phyloP scores from a whole-genome alignment of 208 protist species.

The Trichomonas tenax region DNA sequence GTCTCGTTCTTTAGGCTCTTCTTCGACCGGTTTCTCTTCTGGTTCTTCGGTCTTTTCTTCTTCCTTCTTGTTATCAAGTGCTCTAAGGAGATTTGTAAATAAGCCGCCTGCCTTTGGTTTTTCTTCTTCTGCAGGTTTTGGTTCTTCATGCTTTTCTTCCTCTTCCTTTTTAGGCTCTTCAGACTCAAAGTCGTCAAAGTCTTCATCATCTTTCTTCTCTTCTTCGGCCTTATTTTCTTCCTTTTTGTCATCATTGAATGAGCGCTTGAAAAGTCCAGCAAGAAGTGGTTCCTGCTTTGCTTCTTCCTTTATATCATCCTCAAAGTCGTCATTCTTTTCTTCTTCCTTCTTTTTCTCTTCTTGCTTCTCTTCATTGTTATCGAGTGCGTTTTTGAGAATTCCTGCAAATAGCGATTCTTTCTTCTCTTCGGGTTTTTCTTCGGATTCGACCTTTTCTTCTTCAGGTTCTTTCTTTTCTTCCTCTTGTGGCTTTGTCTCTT shows the following conservation, averaged over 20 bases:
- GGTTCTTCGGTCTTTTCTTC: background rate
- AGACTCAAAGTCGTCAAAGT: background rate
- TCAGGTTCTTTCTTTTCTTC: background rate
- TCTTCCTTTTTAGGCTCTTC: background rate
- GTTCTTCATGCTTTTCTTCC: background rate
- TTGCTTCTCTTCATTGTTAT: background rate
- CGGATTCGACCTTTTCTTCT: background rate
- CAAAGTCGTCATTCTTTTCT: background rate
- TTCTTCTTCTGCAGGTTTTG: background rate
- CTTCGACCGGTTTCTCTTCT: background rate
- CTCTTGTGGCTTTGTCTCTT: background rate
- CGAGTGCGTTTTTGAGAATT: background rate
- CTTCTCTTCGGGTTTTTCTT: background rate
- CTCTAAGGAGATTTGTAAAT: background rate
- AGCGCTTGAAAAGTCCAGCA: background rate
- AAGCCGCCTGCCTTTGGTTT: background rate
- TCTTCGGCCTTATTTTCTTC: background rate
- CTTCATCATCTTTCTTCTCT: background rate
- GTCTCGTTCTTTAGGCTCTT: background rate
- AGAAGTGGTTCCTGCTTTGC: background rate
- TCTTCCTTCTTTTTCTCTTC: background rate
- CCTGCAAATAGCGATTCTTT: background rate
- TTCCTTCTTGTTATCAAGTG: background rate
- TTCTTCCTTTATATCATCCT: background rate
- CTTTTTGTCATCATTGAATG: background rate